Percentiles rank a stretch among this genome's conserved stretches.
These are phyloP conservation scores for Scleroderma citrinum DNA, from an alignment of 768 basidiomycete genomes.

Conservation along the genomic window DNA sequence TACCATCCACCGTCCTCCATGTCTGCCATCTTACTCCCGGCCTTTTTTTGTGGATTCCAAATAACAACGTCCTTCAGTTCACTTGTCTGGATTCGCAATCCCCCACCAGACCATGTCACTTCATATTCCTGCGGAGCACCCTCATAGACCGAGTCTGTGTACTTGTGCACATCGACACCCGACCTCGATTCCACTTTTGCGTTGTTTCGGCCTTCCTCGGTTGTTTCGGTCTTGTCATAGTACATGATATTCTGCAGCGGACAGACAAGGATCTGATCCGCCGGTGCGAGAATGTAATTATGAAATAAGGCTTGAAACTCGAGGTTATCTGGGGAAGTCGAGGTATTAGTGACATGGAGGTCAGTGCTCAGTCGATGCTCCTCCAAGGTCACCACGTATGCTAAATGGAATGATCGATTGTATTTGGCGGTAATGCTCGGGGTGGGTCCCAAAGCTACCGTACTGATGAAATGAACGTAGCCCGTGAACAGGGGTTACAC, in stretches of 20 bases:
- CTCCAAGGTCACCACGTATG: conserved; percentile 76
- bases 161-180: conserved; percentile 58
- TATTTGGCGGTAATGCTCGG: conserved; percentile 53
- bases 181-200: conserved; percentile 55
- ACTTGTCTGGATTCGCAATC: conserved; percentile 45
- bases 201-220: conserved; percentile 40
- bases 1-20: conserved; percentile 91
- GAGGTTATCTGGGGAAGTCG: conserved; percentile 42
- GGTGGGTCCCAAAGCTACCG: conserved; percentile 58
- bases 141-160: conserved; percentile 77
- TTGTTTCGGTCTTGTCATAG: conserved; percentile 74
- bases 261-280: conserved; percentile 51
- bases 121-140: conserved; percentile 50
- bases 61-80: conserved; percentile 78
- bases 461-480: conserved; percentile 1
- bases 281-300: conserved; percentile 73
- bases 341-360: conserved; percentile 74
- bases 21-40: conserved; percentile 71
- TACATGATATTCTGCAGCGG: conserved; percentile 62
- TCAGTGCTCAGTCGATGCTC: conserved; percentile 71
- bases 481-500: conserved; percentile 18
- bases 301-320: conserved; percentile 94
- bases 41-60: conserved; percentile 84
- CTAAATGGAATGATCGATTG: conserved; percentile 60
- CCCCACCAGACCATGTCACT: conserved; percentile 54